These are phyloP conservation scores for Camelina neglecta DNA, from an alignment of 345 rosid species.

Conservation along the genomic window DNA sequence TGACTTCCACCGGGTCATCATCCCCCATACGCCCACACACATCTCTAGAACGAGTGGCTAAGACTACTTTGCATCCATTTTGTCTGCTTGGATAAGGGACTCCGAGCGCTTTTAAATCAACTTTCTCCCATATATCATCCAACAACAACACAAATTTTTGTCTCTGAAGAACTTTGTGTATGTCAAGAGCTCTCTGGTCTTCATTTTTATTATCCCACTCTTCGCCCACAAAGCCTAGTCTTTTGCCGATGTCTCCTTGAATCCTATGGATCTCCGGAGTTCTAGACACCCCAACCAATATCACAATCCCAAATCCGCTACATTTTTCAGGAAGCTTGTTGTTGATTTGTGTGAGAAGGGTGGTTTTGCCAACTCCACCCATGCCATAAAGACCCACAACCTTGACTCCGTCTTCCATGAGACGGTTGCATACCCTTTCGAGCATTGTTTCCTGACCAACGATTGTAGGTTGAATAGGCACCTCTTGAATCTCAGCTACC, in stretches of 20 bases:
- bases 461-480: neutral
- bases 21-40: constrained; percentile 26
- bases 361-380: constrained; percentile 47
- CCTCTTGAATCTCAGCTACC: neutral
- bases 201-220: constrained; percentile 9
- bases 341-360: constrained; percentile 38
- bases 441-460: constrained; percentile 33
- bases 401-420: neutral
- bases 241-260: constrained; percentile 30
- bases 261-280: neutral
- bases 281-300: constrained; percentile 35
- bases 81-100: constrained; percentile 5
- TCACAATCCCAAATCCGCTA: constrained; percentile 17
- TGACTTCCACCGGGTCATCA: constrained; percentile 11
- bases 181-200: neutral
- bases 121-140: constrained; percentile 39
- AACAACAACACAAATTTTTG: constrained; percentile 1
- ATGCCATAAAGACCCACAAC: constrained; percentile 37
- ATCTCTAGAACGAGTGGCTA: constrained; percentile 28
- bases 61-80: constrained; percentile 25
- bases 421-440: constrained; percentile 22
- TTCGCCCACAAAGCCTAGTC: neutral
- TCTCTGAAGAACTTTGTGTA: neutral
- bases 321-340: neutral
- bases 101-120: constrained; percentile 15